Base-by-base conservation (phyloP, 441 rosid species). In the Gossypium aridum region DNA sequence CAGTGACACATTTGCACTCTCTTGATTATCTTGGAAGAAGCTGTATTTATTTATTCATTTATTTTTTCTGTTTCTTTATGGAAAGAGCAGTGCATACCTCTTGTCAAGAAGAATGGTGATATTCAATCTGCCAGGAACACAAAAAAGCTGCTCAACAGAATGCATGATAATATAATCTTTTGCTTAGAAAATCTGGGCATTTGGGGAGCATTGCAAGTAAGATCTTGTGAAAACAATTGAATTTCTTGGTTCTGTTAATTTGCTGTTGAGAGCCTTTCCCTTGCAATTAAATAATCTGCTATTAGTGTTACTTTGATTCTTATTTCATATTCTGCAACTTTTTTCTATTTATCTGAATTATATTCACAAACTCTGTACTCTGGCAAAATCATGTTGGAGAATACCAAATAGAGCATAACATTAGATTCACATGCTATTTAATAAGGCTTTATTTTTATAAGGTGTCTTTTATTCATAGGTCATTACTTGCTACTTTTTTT, bases 121-220 rank as follows among this genome's bases (percentile, higher is more conserved):
- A 78, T 69, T 78, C 88, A 77, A 79, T 87, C 62, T 73, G 80
- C 84, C 80, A 88, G 78, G 80, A 92, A 69, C 77, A 86, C 87
- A 74, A 92, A 82, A 84, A 89, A 60, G 73, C 57, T 80, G 77
- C 93, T 96, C 74, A 75, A 47, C 59, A 85, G 87, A 84, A 78
- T 89, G 82, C 97, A 93, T 85, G 97, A 85, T 10, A 92, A 83
- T 81, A 83, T 96, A 77, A 66, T 85, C 54, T 85, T 84, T 78
- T 88, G 88, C 78, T 84, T 88, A 83, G 84, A 90, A 78, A 90
- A 80, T 72, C 93, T 96, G 78, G 99, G 99, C 78, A 80, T 93
- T 64, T 89, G 87, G 84, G 99, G 99, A 75, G 97, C 94, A 76
- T 74, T 83, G 66, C 93, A 89, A 80, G 99, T 96, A 80, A 77